Percentiles rank a stretch among this genome's conserved stretches.
phyloP scores from a whole-genome alignment of 176 grass and related monocot species.

The Pontederia paniculata region DNA sequence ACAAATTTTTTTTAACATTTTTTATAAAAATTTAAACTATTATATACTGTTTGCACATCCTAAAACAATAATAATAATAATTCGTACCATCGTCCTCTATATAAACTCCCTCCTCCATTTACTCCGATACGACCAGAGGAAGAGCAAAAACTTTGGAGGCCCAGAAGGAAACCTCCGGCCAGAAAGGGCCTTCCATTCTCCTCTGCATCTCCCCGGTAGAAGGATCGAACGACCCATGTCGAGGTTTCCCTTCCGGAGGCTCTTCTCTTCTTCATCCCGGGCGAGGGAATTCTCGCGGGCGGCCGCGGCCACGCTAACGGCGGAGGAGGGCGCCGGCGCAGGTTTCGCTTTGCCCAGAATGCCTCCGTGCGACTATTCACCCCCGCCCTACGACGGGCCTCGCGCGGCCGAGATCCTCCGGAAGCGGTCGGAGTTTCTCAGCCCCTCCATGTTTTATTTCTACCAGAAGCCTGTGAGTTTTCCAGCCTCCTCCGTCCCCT shows the following conservation, averaged over 20 bases:
- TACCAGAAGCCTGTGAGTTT: conserved; percentile 61
- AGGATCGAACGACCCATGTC: too few relatives aligned
- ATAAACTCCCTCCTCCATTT: too few relatives aligned
- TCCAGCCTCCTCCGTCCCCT: background rate
- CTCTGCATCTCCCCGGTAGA: too few relatives aligned
- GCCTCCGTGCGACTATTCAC: conserved; percentile 49
- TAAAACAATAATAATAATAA: too few relatives aligned
- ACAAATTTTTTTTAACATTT: too few relatives aligned
- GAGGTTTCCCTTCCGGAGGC: conserved; percentile 32
- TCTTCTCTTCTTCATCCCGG: conserved; percentile 14
- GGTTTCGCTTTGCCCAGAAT: conserved; percentile 32
- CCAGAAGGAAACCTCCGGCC: too few relatives aligned
- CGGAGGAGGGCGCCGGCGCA: conserved; percentile 17
- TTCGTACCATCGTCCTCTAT: too few relatives aligned
- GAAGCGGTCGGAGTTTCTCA: conserved; percentile 68
- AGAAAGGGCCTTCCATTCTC: too few relatives aligned
- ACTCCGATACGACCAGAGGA: too few relatives aligned
- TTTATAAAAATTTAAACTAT: too few relatives aligned
- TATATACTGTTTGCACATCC: too few relatives aligned
- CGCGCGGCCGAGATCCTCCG: conserved; percentile 52
- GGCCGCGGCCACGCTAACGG: conserved; percentile 10
- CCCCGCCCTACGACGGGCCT: conserved; percentile 64
- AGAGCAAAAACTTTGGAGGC: too few relatives aligned
- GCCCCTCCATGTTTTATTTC: conserved; percentile 76
- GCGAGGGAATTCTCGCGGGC: conserved; percentile 22